These are phyloP conservation scores for Pouteria glomerata DNA, from an alignment of 148 eudicot genomes.

Conservation along the genomic window DNA sequence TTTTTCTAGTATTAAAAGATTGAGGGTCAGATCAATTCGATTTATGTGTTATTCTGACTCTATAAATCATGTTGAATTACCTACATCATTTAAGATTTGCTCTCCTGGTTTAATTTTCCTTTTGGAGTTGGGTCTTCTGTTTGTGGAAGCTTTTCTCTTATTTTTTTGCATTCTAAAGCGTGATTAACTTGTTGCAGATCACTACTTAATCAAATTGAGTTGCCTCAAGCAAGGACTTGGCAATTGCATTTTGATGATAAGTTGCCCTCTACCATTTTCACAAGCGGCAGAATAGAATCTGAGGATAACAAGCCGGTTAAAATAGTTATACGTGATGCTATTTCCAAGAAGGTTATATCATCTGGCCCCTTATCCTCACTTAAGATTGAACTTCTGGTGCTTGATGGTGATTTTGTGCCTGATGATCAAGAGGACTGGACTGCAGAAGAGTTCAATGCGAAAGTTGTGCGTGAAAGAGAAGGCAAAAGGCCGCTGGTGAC, in stretches of 20 bases:
- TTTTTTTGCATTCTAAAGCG: not conserved
- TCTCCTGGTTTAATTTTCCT: not conserved
- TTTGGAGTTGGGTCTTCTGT: conserved; percentile 3
- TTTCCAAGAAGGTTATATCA: conserved; percentile 27
- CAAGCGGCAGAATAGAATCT: conserved; percentile 46
- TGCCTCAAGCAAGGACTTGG: conserved; percentile 33
- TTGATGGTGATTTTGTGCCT: conserved; percentile 55
- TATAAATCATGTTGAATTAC: not conserved
- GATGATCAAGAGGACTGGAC: conserved; percentile 61
- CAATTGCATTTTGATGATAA: conserved; percentile 46
- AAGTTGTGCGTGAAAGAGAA: conserved; percentile 48
- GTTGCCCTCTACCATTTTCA: conserved; percentile 49
- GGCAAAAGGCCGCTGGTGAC: conserved; percentile 76
- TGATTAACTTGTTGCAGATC: conserved; percentile 21
- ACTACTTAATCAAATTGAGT: conserved; percentile 29
- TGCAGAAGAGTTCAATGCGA: conserved; percentile 34
- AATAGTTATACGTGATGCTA: conserved; percentile 39
- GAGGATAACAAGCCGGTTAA: conserved; percentile 33
- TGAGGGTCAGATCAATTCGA: not conserved
- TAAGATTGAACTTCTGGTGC: conserved; percentile 47
- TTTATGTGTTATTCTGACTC: not conserved
- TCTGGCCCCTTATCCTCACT: conserved; percentile 43
- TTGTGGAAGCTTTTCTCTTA: not conserved
- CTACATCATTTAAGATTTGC: not conserved
- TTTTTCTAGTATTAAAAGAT: not conserved